Percentiles rank a stretch among this genome's conserved stretches.
These are phyloP conservation scores for Phellopilus nigrolimitatus DNA, from an alignment of 1,284 basidiomycete species.

Conservation along the genomic window DNA sequence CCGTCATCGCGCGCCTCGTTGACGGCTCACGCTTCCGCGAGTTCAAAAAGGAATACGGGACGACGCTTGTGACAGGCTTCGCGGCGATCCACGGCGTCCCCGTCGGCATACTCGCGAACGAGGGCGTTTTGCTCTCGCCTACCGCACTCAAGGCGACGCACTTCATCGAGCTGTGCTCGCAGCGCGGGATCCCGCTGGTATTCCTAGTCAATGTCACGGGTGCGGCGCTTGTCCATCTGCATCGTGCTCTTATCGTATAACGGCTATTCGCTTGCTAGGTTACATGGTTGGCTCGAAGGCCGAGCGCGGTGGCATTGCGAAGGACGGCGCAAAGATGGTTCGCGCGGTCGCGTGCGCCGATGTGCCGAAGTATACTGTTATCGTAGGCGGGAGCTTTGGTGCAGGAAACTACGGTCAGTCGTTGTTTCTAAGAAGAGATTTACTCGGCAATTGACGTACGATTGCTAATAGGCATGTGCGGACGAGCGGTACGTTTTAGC, in stretches of 20 bases:
- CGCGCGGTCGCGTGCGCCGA: constrained; percentile 92
- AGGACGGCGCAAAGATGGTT: constrained; percentile 98
- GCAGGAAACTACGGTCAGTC: constrained; percentile 87
- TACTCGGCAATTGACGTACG: background rate
- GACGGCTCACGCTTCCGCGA: constrained; percentile 91
- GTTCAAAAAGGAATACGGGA: constrained; percentile 93
- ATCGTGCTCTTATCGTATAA: constrained; percentile 4
- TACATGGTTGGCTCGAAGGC: constrained; percentile 97
- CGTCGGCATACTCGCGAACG: constrained; percentile 90
- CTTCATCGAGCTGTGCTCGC: constrained; percentile 93
- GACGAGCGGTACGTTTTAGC: constrained; percentile 62
- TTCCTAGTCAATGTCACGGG: constrained; percentile 94
- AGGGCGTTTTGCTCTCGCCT: constrained; percentile 91
- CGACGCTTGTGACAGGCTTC: constrained; percentile 90
- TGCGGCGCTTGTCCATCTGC: constrained; percentile 25
- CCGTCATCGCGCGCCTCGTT: constrained; percentile 87
- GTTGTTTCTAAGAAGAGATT: constrained; percentile 14
- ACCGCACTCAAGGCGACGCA: constrained; percentile 93
- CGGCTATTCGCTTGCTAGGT: constrained; percentile 36
- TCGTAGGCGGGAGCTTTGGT: constrained; percentile 94
- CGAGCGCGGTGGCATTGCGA: constrained; percentile 92
- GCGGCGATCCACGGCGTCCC: constrained; percentile 86
- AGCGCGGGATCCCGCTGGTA: constrained; percentile 83
- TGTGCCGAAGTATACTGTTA: constrained; percentile 90
- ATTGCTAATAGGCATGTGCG: constrained; percentile 67